Percentiles rank a stretch among this genome's conserved stretches.
Conservation (phyloP, 768 basidiomycete genomes). For the Tubosaeta brunneosetosa region DNA sequence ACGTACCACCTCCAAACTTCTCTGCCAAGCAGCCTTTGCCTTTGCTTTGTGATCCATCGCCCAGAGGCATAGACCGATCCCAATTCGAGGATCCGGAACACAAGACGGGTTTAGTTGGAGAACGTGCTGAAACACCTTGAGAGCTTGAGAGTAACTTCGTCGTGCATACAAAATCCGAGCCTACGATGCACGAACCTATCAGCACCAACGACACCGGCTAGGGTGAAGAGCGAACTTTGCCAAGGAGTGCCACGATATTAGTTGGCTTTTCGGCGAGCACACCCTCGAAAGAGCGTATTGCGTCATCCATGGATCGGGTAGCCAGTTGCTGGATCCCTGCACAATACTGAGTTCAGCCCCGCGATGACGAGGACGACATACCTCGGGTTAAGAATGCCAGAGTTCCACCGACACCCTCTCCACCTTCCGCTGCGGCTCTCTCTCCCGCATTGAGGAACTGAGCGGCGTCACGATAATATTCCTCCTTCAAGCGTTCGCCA, state of each 20-base stretch:
- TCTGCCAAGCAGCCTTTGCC: constrained; percentile 87
- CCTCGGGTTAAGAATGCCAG: constrained; percentile 65
- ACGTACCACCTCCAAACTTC: constrained; percentile 80
- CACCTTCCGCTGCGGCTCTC: constrained; percentile 51
- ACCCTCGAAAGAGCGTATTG: constrained; percentile 74
- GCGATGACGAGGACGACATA: constrained; percentile 23
- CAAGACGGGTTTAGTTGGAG: constrained; percentile 73
- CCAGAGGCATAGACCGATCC: constrained; percentile 94
- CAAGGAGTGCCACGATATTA: constrained; percentile 82
- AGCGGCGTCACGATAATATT: constrained; percentile 66
- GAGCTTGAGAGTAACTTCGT: constrained; percentile 70
- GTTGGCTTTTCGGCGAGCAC: constrained; percentile 75
- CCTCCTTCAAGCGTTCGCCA: constrained; percentile 58
- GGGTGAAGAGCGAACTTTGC: constrained; percentile 52
- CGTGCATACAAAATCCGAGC: constrained; percentile 83
- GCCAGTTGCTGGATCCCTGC: constrained; percentile 81
- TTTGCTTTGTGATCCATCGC: constrained; percentile 76
- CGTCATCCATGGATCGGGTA: constrained; percentile 75
- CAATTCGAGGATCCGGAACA: constrained; percentile 89
- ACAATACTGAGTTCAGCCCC: not conserved
- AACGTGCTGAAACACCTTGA: constrained; percentile 83
- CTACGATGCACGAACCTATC: constrained; percentile 31
- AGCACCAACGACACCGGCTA: not conserved
- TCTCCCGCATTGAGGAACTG: constrained; percentile 60
- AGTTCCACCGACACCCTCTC: constrained; percentile 52